Evolutionary conservation across 2,329 filamentous ascomycete genomes (phyloP).

Genomic region (Diaporthe sp.): DNA sequence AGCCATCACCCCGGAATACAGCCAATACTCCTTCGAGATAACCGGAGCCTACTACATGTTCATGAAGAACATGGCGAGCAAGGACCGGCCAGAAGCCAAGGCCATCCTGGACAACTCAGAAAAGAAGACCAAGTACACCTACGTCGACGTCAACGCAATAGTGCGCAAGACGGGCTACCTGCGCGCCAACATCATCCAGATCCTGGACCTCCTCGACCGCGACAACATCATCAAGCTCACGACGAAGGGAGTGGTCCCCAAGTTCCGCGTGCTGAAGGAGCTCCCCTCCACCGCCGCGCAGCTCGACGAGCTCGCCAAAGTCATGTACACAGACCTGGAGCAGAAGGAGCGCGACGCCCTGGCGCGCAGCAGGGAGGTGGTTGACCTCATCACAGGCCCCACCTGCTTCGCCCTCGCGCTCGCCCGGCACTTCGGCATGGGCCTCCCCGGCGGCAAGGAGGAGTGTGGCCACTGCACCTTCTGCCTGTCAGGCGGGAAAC

Average conservation of each 20-base stretch:
- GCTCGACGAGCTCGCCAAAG: slow-evolving; percentile 59
- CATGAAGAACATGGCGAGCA: slow-evolving; percentile 51
- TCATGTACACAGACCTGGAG: slow-evolving; percentile 65
- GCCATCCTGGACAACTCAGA: slow-evolving; percentile 59
- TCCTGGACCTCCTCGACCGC: slow-evolving; percentile 69
- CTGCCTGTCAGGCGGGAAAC: slow-evolving; percentile 55
- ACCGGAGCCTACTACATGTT: slow-evolving; percentile 49
- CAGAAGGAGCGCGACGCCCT: slow-evolving; percentile 68
- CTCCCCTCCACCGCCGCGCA: slow-evolving; percentile 60
- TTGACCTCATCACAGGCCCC: slow-evolving; percentile 65
- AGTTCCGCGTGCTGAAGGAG: slow-evolving; percentile 64
- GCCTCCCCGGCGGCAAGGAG: slow-evolving; percentile 56
- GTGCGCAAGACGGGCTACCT: slow-evolving; percentile 50
- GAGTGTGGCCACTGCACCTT: slow-evolving; percentile 71
- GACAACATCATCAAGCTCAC: slow-evolving; percentile 64
- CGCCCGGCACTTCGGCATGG: slow-evolving; percentile 71
- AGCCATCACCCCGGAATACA: slow-evolving; percentile 70
- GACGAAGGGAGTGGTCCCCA: slow-evolving; percentile 64
- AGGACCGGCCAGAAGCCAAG: slow-evolving; percentile 55
- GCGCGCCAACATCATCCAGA: slow-evolving; percentile 64
- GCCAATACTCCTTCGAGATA: slow-evolving; percentile 65
- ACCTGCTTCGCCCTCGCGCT: slow-evolving; percentile 67
- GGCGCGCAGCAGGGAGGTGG: slow-evolving; percentile 62
- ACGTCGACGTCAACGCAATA: slow-evolving; percentile 63
- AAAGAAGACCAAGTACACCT: slow-evolving; percentile 57